Evolutionary conservation across 2,329 filamentous ascomycete species (phyloP).

Genomic region (Cladosporium sp.): DNA sequence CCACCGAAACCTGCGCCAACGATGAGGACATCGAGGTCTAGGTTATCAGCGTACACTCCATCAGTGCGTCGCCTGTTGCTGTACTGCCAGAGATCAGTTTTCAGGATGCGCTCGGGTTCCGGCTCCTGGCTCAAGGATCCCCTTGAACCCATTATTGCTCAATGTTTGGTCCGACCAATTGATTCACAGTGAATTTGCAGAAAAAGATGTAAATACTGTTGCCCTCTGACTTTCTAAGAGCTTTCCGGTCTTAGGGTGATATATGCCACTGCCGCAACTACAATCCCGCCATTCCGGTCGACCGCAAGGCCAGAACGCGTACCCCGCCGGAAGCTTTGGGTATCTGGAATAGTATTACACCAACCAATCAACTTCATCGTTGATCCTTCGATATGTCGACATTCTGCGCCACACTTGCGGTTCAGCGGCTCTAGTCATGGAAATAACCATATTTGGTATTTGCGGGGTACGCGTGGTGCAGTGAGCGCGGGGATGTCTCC

Average conservation of each 20-base stretch:
- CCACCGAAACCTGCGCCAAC: slow-evolving; percentile 41
- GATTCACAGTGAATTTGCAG: neutral
- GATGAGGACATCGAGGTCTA: slow-evolving; percentile 26
- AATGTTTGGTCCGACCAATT: neutral
- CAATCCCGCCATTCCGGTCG: slow-evolving; percentile 5
- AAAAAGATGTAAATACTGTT: too few species aligned
- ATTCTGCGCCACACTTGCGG: neutral
- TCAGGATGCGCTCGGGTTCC: slow-evolving; percentile 21
- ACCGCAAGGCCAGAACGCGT: slow-evolving; percentile 7
- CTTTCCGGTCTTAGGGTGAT: neutral
- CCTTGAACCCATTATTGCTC: slow-evolving; percentile 5
- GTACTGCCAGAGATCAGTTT: slow-evolving; percentile 22
- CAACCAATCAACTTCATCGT: neutral
- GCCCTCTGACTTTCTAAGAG: too few species aligned
- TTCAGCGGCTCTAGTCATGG: slow-evolving; percentile 1
- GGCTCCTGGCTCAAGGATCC: slow-evolving; percentile 1
- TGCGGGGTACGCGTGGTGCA: neutral
- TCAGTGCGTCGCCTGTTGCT: slow-evolving; percentile 17
- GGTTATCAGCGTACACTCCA: slow-evolving; percentile 23
- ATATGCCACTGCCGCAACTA: neutral
- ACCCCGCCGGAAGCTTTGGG: slow-evolving; percentile 4
- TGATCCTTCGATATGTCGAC: neutral
- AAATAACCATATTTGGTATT: slow-evolving; percentile 7
- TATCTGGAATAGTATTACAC: neutral
- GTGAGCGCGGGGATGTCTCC: neutral